Evolutionary conservation across 2,329 filamentous ascomycete genomes (phyloP).

Genomic region (Gnomoniopsis sp.): DNA sequence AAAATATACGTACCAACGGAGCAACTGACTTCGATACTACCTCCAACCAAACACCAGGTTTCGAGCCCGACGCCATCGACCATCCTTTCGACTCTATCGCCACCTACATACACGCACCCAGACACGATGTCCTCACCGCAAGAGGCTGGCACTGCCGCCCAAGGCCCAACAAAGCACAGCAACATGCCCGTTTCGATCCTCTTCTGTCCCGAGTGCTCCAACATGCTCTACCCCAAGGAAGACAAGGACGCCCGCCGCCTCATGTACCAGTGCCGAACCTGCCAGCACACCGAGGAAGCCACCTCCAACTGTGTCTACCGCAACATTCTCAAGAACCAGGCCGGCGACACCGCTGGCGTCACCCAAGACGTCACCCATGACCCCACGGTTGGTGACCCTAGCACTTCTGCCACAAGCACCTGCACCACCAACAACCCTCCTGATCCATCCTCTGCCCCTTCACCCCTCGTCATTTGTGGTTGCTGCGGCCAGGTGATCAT

Average conservation of each 20-base stretch:
- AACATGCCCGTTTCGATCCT: constrained; percentile 88
- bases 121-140: constrained; percentile 55
- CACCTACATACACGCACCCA: constrained; percentile 1
- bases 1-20: neutral
- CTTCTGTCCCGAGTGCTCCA: constrained; percentile 98
- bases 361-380: constrained; percentile 96
- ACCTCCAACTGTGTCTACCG: constrained; percentile 91
- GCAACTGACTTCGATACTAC: neutral
- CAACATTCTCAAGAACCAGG: constrained; percentile 86
- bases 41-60: neutral
- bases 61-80: neutral
- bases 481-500: constrained; percentile 42
- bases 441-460: constrained; percentile 9
- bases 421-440: constrained; percentile 6
- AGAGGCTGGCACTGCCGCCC: constrained; percentile 40
- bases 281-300: constrained; percentile 84
- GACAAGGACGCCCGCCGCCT: constrained; percentile 79
- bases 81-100: constrained; percentile 2
- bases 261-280: constrained; percentile 94
- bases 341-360: constrained; percentile 93
- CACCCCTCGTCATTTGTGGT: constrained; percentile 37
- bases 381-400: constrained; percentile 83
- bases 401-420: constrained; percentile 1
- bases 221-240: constrained; percentile 97
- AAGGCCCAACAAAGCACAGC: constrained; percentile 45